A percentile compares a stretch with the other conserved stretches of the same genome.
Evolutionary conservation across 2,329 filamentous ascomycete species (phyloP).

Genomic region (Aspergillus sp.): DNA sequence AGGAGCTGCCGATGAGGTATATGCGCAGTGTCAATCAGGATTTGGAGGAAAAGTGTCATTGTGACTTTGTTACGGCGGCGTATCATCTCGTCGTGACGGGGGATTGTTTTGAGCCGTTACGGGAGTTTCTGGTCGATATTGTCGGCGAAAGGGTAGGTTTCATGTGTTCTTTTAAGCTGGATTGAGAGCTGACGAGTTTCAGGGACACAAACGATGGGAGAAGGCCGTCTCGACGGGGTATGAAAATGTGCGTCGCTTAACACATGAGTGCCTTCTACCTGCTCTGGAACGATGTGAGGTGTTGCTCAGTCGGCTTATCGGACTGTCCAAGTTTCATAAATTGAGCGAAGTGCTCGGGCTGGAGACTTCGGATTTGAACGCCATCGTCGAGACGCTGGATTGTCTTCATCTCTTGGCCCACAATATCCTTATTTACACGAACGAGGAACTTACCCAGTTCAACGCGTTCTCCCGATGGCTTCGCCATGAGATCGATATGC

Average conservation of each 20-base stretch:
- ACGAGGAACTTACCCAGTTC: conserved; percentile 77
- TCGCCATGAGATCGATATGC: conserved; percentile 74
- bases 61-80: conserved; percentile 69
- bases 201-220: conserved; percentile 95
- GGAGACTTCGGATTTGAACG: conserved; percentile 59
- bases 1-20: conserved; percentile 76
- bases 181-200: conserved; percentile 7
- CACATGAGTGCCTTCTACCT: conserved; percentile 85
- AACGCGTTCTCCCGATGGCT: conserved; percentile 79
- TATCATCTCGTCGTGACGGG: conserved; percentile 85
- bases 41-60: conserved; percentile 62
- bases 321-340: conserved; percentile 77
- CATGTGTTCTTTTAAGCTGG: not conserved
- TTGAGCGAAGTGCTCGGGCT: conserved; percentile 65
- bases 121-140: conserved; percentile 85
- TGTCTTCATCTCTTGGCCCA: conserved; percentile 74
- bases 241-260: conserved; percentile 69
- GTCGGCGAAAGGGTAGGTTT: conserved; percentile 69
- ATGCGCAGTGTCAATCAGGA: conserved; percentile 74
- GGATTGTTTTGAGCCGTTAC: conserved; percentile 69
- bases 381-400: conserved; percentile 64
- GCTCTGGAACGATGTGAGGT: conserved; percentile 80
- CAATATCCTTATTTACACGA: conserved; percentile 66
- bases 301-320: conserved; percentile 76
- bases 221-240: conserved; percentile 78